These are phyloP conservation scores for Scutellaria minor DNA, from an alignment of 257 asterid species.

Conservation along the genomic window DNA sequence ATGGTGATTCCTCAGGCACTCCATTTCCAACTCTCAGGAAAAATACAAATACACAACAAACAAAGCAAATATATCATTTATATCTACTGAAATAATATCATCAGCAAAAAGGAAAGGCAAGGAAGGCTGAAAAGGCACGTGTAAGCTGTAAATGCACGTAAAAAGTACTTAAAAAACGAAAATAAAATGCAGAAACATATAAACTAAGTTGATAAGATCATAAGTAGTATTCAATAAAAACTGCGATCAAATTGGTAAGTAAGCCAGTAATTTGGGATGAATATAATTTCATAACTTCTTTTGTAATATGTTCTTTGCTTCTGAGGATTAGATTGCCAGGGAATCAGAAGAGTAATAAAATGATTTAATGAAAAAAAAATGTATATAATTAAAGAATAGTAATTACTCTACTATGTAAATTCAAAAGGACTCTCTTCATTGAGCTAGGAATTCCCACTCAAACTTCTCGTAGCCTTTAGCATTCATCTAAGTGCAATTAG, in stretches of 20 bases:
- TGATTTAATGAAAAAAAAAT: background rate
- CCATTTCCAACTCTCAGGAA: background rate
- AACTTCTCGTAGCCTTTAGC: background rate
- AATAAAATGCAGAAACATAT: background rate
- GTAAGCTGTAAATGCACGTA: background rate
- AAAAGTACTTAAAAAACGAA: background rate
- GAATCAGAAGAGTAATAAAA: background rate
- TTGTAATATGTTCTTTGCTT: background rate
- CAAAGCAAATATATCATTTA: background rate
- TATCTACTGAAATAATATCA: background rate
- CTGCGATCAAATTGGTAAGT: background rate
- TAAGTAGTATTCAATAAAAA: background rate
- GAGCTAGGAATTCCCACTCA: constrained; percentile 3
- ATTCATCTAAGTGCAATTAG: background rate
- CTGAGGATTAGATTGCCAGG: background rate
- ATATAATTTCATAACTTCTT: background rate
- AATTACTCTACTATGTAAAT: background rate
- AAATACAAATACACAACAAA: background rate
- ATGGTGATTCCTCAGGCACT: background rate
- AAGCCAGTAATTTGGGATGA: background rate
- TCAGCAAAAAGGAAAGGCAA: background rate
- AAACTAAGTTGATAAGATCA: background rate
- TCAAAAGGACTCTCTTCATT: background rate
- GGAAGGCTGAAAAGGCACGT: constrained; percentile 9
- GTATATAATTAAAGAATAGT: background rate